Evolutionary conservation across 306 rosid genomes (phyloP).

Genomic region (Leucaena leucocephala): DNA sequence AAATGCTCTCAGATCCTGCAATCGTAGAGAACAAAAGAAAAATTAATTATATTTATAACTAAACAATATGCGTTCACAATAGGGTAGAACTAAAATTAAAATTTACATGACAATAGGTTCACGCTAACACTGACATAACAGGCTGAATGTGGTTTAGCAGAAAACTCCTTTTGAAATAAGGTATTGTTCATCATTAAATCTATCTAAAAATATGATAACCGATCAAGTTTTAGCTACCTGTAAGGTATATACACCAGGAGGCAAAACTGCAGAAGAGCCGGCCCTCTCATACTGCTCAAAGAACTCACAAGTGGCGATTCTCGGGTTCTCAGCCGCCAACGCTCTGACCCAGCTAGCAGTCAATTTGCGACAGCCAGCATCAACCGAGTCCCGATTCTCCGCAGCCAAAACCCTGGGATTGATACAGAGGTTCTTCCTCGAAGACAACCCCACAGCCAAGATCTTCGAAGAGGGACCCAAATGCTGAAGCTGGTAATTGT

Average conservation of each 20-base stretch:
- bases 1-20: constrained; percentile 73
- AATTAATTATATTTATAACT: neutral
- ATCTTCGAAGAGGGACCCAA: constrained; percentile 67
- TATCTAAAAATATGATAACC: neutral
- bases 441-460: constrained; percentile 78
- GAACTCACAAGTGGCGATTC: constrained; percentile 64
- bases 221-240: constrained; percentile 51
- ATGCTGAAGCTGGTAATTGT: constrained; percentile 60
- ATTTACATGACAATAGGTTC: neutral
- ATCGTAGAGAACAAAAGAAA: constrained; percentile 3
- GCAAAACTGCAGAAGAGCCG: constrained; percentile 67
- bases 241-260: constrained; percentile 86
- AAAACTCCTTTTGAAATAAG: neutral
- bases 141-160: neutral
- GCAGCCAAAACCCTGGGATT: constrained; percentile 60
- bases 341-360: constrained; percentile 92
- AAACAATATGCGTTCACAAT: neutral
- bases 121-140: neutral
- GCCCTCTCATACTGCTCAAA: constrained; percentile 82
- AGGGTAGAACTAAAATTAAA: neutral
- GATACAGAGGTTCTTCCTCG: constrained; percentile 84
- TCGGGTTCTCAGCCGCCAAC: constrained; percentile 66
- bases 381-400: constrained; percentile 83
- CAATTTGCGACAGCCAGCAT: constrained; percentile 81
- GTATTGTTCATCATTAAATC: neutral